These are phyloP conservation scores for Xerocomellus dryophilus DNA, from an alignment of 768 basidiomycete genomes.

Conservation along the genomic window DNA sequence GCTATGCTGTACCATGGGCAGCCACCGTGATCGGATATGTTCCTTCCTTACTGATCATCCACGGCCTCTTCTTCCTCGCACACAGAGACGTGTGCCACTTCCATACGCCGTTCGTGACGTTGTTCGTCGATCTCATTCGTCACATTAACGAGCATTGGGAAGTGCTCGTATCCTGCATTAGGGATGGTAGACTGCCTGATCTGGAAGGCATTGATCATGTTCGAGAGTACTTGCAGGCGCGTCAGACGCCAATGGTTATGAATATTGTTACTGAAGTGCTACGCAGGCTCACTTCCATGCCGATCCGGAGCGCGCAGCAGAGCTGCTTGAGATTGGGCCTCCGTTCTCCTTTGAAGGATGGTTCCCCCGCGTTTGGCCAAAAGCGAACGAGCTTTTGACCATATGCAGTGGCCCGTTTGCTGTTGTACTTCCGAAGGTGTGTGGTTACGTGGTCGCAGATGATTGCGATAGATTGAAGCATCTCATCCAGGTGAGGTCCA, in stretches of 20 bases:
- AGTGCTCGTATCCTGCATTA: slow-evolving; percentile 14
- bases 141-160: slow-evolving; percentile 18
- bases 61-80: slow-evolving; percentile 22
- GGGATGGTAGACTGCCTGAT: slow-evolving; percentile 14
- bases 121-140: slow-evolving; percentile 13
- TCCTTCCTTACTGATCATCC: slow-evolving; percentile 19
- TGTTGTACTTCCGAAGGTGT: slow-evolving; percentile 10
- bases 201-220: slow-evolving; percentile 11
- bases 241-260: not conserved
- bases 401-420: slow-evolving; percentile 12
- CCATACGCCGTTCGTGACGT: not conserved
- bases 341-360: slow-evolving; percentile 14
- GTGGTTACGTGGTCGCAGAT: no score
- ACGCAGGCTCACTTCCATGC: slow-evolving; percentile 10
- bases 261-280: not conserved
- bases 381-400: not conserved
- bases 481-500: slow-evolving; percentile 6
- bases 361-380: slow-evolving; percentile 16
- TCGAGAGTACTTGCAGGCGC: slow-evolving; percentile 14
- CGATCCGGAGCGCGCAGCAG: slow-evolving; percentile 14
- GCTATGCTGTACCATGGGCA: slow-evolving; percentile 13
- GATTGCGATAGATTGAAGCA: not conserved
- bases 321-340: slow-evolving; percentile 12
- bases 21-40: slow-evolving; percentile 10
- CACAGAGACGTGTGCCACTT: slow-evolving; percentile 1